phyloP scores from a whole-genome alignment of 73 alveolate genomes.

The Breviolum minutum region DNA sequence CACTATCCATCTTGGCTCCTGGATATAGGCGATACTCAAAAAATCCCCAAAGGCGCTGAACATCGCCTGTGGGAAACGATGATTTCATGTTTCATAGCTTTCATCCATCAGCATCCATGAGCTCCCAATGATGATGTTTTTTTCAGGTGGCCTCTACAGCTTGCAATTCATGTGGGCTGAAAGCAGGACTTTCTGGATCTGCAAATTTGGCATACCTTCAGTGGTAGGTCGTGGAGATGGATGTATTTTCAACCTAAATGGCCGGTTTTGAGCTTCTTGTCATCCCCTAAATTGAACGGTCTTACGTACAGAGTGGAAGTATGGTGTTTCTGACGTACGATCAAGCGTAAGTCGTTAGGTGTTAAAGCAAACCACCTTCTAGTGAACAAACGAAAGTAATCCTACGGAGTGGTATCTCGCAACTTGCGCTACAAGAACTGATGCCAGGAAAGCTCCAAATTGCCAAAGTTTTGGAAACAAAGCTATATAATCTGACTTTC shows the following conservation, averaged over 20 bases:
- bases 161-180: conserved; percentile 49
- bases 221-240: not conserved
- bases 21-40: conserved; percentile 72
- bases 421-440: not conserved
- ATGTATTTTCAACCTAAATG: not conserved
- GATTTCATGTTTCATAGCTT: not conserved
- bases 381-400: too few relatives aligned
- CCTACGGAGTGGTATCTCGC: too few relatives aligned
- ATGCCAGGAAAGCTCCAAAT: not conserved
- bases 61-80: conserved; percentile 4
- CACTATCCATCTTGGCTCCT: conserved; percentile 4
- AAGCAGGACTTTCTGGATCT: conserved; percentile 47
- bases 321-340: too few relatives aligned
- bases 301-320: too few relatives aligned
- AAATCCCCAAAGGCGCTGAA: conserved; percentile 46
- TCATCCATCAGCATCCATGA: not conserved
- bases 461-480: too few relatives aligned
- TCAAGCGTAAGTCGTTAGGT: too few relatives aligned
- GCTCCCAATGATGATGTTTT: not conserved
- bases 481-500: too few relatives aligned
- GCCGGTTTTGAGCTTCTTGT: too few relatives aligned
- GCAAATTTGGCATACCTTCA: conserved; percentile 40
- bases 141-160: conserved; percentile 92
- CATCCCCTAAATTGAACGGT: too few relatives aligned
- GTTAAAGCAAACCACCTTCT: too few relatives aligned